phyloP scores from a whole-genome alignment of 208 protist species.

The Crithidia bombi region DNA sequence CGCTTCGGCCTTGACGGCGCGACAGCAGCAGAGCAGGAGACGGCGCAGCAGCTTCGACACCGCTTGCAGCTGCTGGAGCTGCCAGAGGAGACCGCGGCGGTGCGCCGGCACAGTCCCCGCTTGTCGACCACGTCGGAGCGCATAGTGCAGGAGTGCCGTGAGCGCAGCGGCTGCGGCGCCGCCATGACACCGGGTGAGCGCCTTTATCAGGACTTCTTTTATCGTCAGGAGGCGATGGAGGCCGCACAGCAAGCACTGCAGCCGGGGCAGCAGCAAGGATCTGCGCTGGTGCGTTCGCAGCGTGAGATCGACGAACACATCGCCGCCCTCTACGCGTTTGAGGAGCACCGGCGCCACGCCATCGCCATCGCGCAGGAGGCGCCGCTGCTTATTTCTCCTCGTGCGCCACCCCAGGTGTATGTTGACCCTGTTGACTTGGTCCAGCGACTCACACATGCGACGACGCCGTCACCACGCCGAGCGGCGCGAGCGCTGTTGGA shows the following conservation, averaged over 20 bases:
- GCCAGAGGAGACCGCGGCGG: constrained; percentile 30
- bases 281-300: constrained; percentile 28
- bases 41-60: constrained; percentile 40
- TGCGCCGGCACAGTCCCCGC: constrained; percentile 36
- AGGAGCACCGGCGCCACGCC: constrained; percentile 43
- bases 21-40: constrained; percentile 9
- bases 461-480: constrained; percentile 10
- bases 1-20: background rate
- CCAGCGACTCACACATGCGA: constrained; percentile 39
- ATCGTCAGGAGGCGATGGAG: constrained; percentile 21
- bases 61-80: constrained; percentile 55
- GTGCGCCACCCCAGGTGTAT: constrained; percentile 21
- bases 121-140: constrained; percentile 52
- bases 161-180: constrained; percentile 23
- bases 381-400: constrained; percentile 4
- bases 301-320: constrained; percentile 60
- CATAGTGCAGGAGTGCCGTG: constrained; percentile 48
- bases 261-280: background rate
- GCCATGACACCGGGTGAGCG: constrained; percentile 48
- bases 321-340: constrained; percentile 49
- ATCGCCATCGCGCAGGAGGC: constrained; percentile 51
- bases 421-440: constrained; percentile 48
- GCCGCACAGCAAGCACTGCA: background rate
- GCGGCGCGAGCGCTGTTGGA: constrained; percentile 1
- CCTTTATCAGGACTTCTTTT: constrained; percentile 50